Evolutionary conservation across 2,329 filamentous ascomycete species (phyloP).

Genomic region (Torrubiellomyces zombiae): DNA sequence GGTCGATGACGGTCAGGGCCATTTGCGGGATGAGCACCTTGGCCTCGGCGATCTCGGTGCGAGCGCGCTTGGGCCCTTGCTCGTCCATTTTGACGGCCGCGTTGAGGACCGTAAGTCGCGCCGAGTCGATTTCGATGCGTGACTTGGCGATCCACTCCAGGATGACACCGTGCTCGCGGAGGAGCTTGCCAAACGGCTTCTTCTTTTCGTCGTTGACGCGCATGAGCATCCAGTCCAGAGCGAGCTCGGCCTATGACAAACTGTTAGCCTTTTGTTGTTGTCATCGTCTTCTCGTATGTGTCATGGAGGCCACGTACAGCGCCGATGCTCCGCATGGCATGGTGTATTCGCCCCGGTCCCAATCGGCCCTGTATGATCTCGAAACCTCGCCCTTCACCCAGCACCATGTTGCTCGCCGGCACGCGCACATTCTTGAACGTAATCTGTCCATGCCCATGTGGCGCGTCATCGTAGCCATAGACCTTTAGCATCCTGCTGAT

Average conservation of each 20-base stretch:
- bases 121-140: slow-evolving; percentile 84
- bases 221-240: slow-evolving; percentile 87
- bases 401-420: slow-evolving; percentile 65
- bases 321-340: slow-evolving; percentile 91
- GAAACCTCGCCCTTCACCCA: slow-evolving; percentile 87
- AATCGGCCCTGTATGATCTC: slow-evolving; percentile 97
- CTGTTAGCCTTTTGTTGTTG: too few species aligned
- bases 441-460: slow-evolving; percentile 91
- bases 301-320: slow-evolving; percentile 47
- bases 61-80: slow-evolving; percentile 69
- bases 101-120: slow-evolving; percentile 79
- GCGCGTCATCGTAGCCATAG: slow-evolving; percentile 95
- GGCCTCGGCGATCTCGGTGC: slow-evolving; percentile 87
- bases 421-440: slow-evolving; percentile 81
- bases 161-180: slow-evolving; percentile 83
- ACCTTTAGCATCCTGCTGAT: slow-evolving; percentile 87
- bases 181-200: slow-evolving; percentile 76
- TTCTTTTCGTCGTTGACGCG: slow-evolving; percentile 85
- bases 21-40: slow-evolving; percentile 81
- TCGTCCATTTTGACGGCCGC: slow-evolving; percentile 91
- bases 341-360: slow-evolving; percentile 90
- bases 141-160: slow-evolving; percentile 89
- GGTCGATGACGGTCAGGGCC: slow-evolving; percentile 76
- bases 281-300: too few species aligned
- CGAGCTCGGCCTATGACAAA: slow-evolving; percentile 55